Evolutionary conservation across 164 flowering plant genomes (phyloP), one percentile per base, ranked within the genome.

Genomic region (Amborella trichopoda): DNA sequence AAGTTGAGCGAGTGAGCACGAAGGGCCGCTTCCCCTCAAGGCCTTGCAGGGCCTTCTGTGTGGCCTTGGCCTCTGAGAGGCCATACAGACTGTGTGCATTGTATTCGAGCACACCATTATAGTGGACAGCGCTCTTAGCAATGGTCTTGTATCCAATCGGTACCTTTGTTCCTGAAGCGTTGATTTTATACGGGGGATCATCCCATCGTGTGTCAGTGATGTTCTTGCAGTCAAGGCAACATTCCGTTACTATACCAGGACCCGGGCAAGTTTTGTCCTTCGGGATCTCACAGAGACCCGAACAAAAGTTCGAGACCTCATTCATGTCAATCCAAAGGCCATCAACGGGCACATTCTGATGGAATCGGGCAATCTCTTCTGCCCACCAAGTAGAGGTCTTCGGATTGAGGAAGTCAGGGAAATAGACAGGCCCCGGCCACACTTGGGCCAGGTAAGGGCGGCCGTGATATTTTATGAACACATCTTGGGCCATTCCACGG

Each of bases 241-340:
- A 78, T 0, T 56, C 28, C 83, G 81, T 78, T 18, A 76, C 83
- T 12, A 79, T 78, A 4, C 79, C 78, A 2, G 70, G 80, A 50
- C 23, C 62, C 0, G 86, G 83, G 36, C 83, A 81, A 18, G 42
- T 44, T 55, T 54, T 63, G 10, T 62, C 76, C 59, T 65, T 41
- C 1, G 81, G 90, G 40, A 74, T 63, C 17, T 48, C 69, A 56
- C 85, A 81, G 12, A 18, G 18, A 5, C 83, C 81, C 5, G 71
- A 42, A 40, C 81, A 78, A 54, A 84, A 84, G 43, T 81, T 84
- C 3, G 94, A 79, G 16, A 65, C 74, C 38, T 85, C 91, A 19
- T 85, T 81, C 91, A 81, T 85, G 61, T 85, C 95, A 46, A 85
- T 79, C 95, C 91, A 81, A 0, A 81, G 62, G 32, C 95, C 95